A percentile compares a stretch with the other conserved stretches of the same genome.
These are phyloP conservation scores for Talaromyces nanjingensis DNA, from an alignment of 495 filamentous ascomycete species.

Conservation along the genomic window DNA sequence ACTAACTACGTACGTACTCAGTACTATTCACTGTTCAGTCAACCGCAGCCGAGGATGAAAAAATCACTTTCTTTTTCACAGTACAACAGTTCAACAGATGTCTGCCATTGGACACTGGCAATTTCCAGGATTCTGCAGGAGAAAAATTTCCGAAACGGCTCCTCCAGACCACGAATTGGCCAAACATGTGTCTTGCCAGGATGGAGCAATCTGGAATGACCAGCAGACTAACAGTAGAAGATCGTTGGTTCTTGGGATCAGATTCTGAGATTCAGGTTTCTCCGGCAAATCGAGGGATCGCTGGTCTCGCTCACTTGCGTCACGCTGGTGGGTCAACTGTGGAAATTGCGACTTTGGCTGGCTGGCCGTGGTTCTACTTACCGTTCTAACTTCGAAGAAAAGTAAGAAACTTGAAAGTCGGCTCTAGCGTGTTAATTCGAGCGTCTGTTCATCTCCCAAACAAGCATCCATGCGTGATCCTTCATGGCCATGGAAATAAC, in stretches of 20 bases:
- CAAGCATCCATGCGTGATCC: background rate
- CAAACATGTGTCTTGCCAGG: background rate
- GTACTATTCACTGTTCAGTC: background rate
- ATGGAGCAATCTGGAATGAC: background rate
- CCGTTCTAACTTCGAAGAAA: background rate
- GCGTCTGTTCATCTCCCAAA: background rate
- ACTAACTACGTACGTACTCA: too few relatives aligned
- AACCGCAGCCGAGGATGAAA: background rate
- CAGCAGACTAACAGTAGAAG: background rate
- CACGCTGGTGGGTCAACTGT: slow-evolving; percentile 5
- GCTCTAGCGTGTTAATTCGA: too few relatives aligned
- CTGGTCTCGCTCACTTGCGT: slow-evolving; percentile 1
- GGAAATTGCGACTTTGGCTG: slow-evolving; percentile 1
- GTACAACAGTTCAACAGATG: background rate
- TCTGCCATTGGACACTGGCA: background rate
- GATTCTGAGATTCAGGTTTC: background rate
- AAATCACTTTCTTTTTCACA: background rate
- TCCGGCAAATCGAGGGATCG: background rate
- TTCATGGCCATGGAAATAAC: background rate
- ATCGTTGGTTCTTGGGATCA: background rate
- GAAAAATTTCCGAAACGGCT: slow-evolving; percentile 2
- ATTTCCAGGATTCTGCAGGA: background rate
- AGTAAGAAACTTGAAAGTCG: background rate
- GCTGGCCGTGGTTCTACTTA: background rate
- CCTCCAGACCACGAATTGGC: background rate